Percentiles rank a stretch among this genome's conserved stretches.
Conservation (phyloP, 108 stramenopile genomes). For the Cyclostephanos invisitatus region DNA sequence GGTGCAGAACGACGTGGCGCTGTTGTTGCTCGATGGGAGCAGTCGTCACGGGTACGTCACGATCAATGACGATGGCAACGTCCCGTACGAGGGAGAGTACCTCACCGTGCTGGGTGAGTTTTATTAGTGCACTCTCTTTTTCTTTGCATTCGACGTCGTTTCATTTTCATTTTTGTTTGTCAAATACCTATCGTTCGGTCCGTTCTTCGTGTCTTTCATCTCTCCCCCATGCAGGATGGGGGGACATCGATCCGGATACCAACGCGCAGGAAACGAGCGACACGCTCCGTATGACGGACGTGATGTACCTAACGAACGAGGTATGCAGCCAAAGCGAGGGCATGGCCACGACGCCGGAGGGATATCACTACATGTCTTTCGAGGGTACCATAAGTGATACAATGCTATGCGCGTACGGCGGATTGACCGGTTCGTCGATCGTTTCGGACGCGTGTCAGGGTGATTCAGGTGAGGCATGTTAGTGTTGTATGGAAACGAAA, state of each 20-base stretch:
- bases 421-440: slow-evolving; percentile 1
- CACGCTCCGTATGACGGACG: slow-evolving; percentile 17
- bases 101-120: slow-evolving; percentile 23
- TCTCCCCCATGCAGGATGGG: slow-evolving; percentile 15
- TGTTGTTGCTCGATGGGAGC: slow-evolving; percentile 18
- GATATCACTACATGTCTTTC: slow-evolving; percentile 16
- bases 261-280: slow-evolving; percentile 13
- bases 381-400: slow-evolving; percentile 24
- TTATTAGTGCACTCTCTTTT: not conserved
- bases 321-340: slow-evolving; percentile 25
- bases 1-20: slow-evolving; percentile 31
- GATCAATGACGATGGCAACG: slow-evolving; percentile 16
- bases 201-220: not conserved
- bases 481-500: no score
- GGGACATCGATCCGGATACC: slow-evolving; percentile 32
- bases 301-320: slow-evolving; percentile 23
- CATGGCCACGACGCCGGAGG: slow-evolving; percentile 10
- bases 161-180: no score
- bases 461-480: slow-evolving; percentile 21
- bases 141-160: no score
- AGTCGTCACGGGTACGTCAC: slow-evolving; percentile 16
- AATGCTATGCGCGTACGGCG: slow-evolving; percentile 39
- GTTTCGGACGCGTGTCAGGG: slow-evolving; percentile 46
- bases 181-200: no score
- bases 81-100: slow-evolving; percentile 19